Evolutionary conservation across 768 basidiomycete genomes (phyloP).

Genomic region (Lentinula aciculospora): DNA sequence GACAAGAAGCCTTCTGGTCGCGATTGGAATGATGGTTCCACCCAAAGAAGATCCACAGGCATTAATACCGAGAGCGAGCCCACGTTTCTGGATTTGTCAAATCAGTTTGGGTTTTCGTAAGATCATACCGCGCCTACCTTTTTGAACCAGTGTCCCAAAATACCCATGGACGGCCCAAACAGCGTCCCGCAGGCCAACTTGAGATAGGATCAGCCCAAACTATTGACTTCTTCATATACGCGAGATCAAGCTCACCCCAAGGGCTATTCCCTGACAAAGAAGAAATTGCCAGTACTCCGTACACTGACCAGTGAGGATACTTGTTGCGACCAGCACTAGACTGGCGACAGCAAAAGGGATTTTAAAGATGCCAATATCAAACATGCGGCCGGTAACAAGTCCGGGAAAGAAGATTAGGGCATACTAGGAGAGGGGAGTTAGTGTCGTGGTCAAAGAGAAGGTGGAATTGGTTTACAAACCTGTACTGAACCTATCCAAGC

Average conservation of each 20-base stretch:
- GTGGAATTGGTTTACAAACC: slow-evolving; percentile 16
- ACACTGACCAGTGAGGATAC: slow-evolving; percentile 66
- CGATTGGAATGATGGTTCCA: slow-evolving; percentile 63
- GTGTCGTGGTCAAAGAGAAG: neutral
- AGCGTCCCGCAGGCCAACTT: slow-evolving; percentile 49
- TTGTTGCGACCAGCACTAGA: slow-evolving; percentile 44
- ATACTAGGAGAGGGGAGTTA: slow-evolving; percentile 23
- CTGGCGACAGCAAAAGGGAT: slow-evolving; percentile 39
- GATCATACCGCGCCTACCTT: slow-evolving; percentile 14
- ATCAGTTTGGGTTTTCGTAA: neutral
- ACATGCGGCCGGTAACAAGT: slow-evolving; percentile 43
- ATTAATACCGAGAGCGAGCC: slow-evolving; percentile 58
- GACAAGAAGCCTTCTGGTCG: slow-evolving; percentile 49
- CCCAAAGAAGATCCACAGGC: slow-evolving; percentile 67
- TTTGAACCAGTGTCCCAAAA: slow-evolving; percentile 73
- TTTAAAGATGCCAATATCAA: slow-evolving; percentile 48
- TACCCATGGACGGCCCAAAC: slow-evolving; percentile 54
- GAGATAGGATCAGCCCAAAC: slow-evolving; percentile 12
- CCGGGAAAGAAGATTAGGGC: slow-evolving; percentile 38
- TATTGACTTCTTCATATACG: neutral
- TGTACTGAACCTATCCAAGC: slow-evolving; percentile 56
- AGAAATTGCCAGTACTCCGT: slow-evolving; percentile 74
- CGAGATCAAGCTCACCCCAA: slow-evolving; percentile 44
- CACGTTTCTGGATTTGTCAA: slow-evolving; percentile 26
- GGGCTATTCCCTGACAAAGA: slow-evolving; percentile 63